Base-by-base conservation (phyloP, 352 stramenopile species). In the Globisporangium canariense region DNA sequence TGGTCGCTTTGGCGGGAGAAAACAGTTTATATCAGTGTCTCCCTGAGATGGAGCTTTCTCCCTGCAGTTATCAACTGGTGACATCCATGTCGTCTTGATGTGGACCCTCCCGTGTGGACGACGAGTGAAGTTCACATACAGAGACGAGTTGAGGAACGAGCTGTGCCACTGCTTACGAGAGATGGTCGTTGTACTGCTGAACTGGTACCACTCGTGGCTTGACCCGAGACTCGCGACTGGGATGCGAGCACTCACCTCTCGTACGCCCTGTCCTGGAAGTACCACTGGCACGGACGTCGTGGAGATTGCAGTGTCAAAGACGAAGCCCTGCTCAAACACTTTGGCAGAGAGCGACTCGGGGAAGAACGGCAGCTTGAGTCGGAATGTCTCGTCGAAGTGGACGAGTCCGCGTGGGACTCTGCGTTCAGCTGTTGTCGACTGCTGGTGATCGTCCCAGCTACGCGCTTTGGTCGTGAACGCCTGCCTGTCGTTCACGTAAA, bases 161-260 rank as follows among this genome's bases (percentile, higher is more conserved):
- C 53, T 58, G 58, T 90, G 81, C 83, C 83, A 93, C 1, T 60
- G 54, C 4, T 54, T 40, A 0, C 79, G 74, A 7, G 73, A 34
- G 14, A 93, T 89, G 2, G 64, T 25, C 11, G 46, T 52, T 9
- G 73, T 73, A 61, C 70, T 78, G 60, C 81, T 88, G 61, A 93
- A 93, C 53, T 92, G 81, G 58, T 93, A 93, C 83, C 83, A 88
- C 62, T 92, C 85, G 54, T 69, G 28, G 38, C 74, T 83, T 1
- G 79, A 64, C 18, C 76, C 73, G 11, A 91, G 64, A 46, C 82
- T 88, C 5, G 77, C 75, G 43, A 65, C 69, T 1, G 75, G 67
- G 4, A 89, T 58, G 14, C 49, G 64, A 20, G 47, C 7, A 14
- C 43, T 49, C 43, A 3, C 14, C 2, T 49, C 16, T 46, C 11